Conservation (phyloP, 805 yeast genomes). For the Starmerella etchellsii region DNA sequence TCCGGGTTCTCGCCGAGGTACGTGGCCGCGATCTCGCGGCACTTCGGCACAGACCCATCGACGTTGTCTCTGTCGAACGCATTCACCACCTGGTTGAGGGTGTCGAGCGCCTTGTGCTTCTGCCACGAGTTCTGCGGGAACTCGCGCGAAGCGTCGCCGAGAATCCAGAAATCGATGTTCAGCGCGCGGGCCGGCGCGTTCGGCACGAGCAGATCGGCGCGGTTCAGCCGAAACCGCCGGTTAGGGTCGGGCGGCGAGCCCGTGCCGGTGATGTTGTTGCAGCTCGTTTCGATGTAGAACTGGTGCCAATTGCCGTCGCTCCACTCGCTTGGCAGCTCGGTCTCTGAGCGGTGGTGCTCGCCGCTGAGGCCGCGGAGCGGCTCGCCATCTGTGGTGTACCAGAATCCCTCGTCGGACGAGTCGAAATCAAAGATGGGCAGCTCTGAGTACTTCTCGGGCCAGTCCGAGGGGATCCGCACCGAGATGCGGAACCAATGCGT, state of each 20-base stretch:
- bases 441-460: constrained; percentile 39
- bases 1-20: constrained; percentile 60
- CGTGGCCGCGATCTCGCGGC: constrained; percentile 49
- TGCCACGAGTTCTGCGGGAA: constrained; percentile 64
- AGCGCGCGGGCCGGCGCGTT: constrained; percentile 68
- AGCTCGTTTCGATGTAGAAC: constrained; percentile 78
- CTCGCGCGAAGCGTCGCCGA: constrained; percentile 86
- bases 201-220: constrained; percentile 72
- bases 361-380: constrained; percentile 80
- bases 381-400: constrained; percentile 51
- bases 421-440: constrained; percentile 69
- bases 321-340: constrained; percentile 43
- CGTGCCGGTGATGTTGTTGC: constrained; percentile 89
- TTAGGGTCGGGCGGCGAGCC: constrained; percentile 61
- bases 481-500: constrained; percentile 82
- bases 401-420: constrained; percentile 71
- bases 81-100: constrained; percentile 76
- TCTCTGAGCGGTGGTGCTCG: constrained; percentile 59
- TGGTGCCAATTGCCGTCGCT: constrained; percentile 44
- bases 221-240: constrained; percentile 50
- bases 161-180: constrained; percentile 70
- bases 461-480: constrained; percentile 48
- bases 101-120: constrained; percentile 64
- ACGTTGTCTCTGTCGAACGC: constrained; percentile 58
- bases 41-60: constrained; percentile 39